Evolutionary conservation across 2,329 filamentous ascomycete genomes (phyloP).

Genomic region (Verticillium klebahnii): DNA sequence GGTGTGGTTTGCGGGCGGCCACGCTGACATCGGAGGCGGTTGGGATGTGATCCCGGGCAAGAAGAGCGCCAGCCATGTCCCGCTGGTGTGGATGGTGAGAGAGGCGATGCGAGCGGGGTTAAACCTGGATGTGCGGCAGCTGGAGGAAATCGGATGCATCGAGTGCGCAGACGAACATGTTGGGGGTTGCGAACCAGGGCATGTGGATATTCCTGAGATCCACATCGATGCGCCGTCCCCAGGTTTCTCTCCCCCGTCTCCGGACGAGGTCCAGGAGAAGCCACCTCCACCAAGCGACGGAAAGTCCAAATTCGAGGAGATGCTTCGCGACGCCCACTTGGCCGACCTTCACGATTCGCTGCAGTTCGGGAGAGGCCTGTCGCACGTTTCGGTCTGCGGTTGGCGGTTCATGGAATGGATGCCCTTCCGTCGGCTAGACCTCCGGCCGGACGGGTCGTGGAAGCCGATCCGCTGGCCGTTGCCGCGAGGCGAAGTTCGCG

Average conservation of each 20-base stretch:
- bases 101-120: conserved; percentile 60
- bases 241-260: background rate
- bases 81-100: conserved; percentile 66
- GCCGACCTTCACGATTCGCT: conserved; percentile 67
- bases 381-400: conserved; percentile 49
- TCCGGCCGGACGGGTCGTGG: conserved; percentile 69
- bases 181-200: conserved; percentile 1
- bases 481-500: conserved; percentile 71
- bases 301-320: conserved; percentile 43
- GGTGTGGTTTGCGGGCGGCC: conserved; percentile 75
- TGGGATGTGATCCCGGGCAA: conserved; percentile 55
- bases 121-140: conserved; percentile 63
- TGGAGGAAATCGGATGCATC: conserved; percentile 61
- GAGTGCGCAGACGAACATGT: conserved; percentile 17
- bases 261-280: conserved; percentile 14
- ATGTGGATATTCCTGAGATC: conserved; percentile 23
- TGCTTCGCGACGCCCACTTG: conserved; percentile 53
- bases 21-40: conserved; percentile 75
- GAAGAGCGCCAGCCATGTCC: conserved; percentile 64
- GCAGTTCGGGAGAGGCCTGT: conserved; percentile 56
- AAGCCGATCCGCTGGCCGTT: conserved; percentile 76
- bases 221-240: conserved; percentile 17
- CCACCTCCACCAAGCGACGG: conserved; percentile 10
- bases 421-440: conserved; percentile 76
- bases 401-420: conserved; percentile 82